These are phyloP conservation scores for Metschnikowia dekortorum DNA, from an alignment of 805 yeast genomes.

Conservation along the genomic window DNA sequence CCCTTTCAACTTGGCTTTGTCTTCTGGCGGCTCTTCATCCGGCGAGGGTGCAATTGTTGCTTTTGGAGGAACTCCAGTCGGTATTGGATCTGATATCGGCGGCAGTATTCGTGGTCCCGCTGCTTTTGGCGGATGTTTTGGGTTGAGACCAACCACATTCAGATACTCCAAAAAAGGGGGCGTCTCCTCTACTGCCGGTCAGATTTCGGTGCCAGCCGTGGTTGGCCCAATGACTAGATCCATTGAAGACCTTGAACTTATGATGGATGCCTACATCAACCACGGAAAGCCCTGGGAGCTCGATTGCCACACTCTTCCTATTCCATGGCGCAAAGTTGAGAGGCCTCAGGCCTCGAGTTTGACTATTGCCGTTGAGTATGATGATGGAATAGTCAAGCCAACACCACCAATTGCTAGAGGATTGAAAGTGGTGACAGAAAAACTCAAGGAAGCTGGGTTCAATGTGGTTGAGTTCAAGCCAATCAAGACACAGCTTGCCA, in stretches of 20 bases:
- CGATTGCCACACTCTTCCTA: constrained; percentile 45
- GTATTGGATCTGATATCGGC: constrained; percentile 69
- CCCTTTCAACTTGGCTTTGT: constrained; percentile 51
- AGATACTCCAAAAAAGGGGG: constrained; percentile 44
- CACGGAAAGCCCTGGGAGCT: constrained; percentile 61
- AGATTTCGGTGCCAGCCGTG: constrained; percentile 61
- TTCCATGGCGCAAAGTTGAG: constrained; percentile 50
- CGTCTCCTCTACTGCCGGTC: constrained; percentile 56
- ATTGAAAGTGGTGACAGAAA: constrained; percentile 48
- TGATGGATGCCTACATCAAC: constrained; percentile 60
- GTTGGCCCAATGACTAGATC: constrained; percentile 66
- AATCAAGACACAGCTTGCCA: constrained; percentile 53
- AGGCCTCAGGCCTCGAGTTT: constrained; percentile 38
- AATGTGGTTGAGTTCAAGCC: constrained; percentile 54
- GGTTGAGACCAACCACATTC: constrained; percentile 59
- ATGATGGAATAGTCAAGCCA: constrained; percentile 63
- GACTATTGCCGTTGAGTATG: constrained; percentile 59
- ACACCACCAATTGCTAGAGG: constrained; percentile 59
- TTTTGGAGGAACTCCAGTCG: constrained; percentile 57
- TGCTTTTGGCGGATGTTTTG: constrained; percentile 57
- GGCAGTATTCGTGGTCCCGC: constrained; percentile 69
- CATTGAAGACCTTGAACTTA: constrained; percentile 62
- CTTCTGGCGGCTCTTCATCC: constrained; percentile 71
- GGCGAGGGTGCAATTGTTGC: constrained; percentile 67
- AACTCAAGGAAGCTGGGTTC: constrained; percentile 56